Evolutionary conservation across 2,329 filamentous ascomycete species (phyloP).

Genomic region (Hymenoscyphus scutula): DNA sequence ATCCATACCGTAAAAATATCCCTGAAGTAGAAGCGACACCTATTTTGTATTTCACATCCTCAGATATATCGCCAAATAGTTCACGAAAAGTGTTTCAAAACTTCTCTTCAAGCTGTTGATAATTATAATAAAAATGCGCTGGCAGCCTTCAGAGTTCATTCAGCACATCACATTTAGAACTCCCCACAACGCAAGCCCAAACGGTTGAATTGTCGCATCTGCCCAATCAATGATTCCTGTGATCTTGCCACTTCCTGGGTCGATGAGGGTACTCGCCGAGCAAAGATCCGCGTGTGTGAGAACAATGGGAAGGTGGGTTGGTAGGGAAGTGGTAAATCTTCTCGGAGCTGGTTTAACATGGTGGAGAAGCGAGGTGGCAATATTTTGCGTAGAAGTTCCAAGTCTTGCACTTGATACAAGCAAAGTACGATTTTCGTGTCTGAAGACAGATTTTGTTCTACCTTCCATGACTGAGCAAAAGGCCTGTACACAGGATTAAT

Average conservation of each 20-base stretch:
- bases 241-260: constrained; percentile 4
- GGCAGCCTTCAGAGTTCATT: neutral
- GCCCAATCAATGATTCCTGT: constrained; percentile 16
- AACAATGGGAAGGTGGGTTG: neutral
- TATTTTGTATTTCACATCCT: neutral
- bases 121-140: neutral
- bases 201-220: constrained; percentile 15
- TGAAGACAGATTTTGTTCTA: neutral
- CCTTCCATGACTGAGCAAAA: neutral
- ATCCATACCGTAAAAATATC: neutral
- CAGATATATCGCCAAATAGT: neutral
- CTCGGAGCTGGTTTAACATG: neutral
- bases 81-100: neutral
- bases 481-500: neutral
- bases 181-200: constrained; percentile 16
- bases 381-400: neutral
- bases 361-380: neutral
- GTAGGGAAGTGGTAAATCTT: neutral
- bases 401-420: neutral
- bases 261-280: neutral
- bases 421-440: neutral
- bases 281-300: neutral
- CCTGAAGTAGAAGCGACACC: neutral
- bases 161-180: neutral
- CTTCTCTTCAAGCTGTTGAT: neutral